Base-by-base conservation (phyloP, 1,284 basidiomycete species). In the Anthracocystis walkeri region DNA sequence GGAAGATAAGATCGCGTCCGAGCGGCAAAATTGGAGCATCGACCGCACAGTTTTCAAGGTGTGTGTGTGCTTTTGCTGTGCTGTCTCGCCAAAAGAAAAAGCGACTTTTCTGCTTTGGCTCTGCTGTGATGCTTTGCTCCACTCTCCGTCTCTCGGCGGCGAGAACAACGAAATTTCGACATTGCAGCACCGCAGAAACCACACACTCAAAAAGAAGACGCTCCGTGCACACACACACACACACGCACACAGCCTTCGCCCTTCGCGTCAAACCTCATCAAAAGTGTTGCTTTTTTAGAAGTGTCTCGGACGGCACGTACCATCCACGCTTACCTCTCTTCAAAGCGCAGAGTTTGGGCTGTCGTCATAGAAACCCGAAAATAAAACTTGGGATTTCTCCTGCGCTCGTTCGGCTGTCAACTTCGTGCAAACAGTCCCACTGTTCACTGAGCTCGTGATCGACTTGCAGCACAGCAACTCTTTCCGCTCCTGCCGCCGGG, bases 1-100 rank as follows among this genome's bases (percentile, higher is more conserved):
- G 49, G 6, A 51, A 57, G 61, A 56, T 63, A 50, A 48, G 53
- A 42, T 45, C 49, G 49, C 48, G 57, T 42, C 40, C 12, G 31
- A 35, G 57, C 48, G 57, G 48, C 42, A 58, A 51, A 41, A 49
- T 27, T 18, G 5, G 5, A 58, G 55, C 55, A 58, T 46, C 55
- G 35, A 27, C 48, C 57, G n/a, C n/a, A 58, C 35, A 10, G 12
- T 10, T 38, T 4, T 4, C 35, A 20, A 7, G 18, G 21, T 27
- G 20, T n/a, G 40, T 25, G 8, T 52, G 21, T 38, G 33, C 35
- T 16, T 18, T 52, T 40, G 23, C 12, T 52, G 33, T 52, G 35
- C 51, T 52, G 51, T 52, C 21, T 38, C 10, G 33, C 6, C 2
- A 27, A 7, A 27, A 25, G n/a, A 31, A 31, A 49, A 31, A 49